Evolutionary conservation across 768 basidiomycete species (phyloP).

Genomic region (Pleurotus citrinopileatus): DNA sequence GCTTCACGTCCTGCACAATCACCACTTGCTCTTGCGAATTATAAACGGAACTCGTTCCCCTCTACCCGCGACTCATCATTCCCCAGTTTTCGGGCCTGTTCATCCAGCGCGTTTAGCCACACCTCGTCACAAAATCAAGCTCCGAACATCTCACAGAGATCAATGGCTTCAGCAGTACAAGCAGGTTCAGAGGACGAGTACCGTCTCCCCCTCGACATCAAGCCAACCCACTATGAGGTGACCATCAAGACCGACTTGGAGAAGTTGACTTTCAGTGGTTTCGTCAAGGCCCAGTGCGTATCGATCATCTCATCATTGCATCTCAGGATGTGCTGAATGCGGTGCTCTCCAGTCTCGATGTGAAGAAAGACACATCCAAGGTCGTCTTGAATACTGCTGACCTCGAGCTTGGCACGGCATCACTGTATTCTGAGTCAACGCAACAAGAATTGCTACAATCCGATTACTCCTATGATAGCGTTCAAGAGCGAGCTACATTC

Average conservation of each 20-base stretch:
- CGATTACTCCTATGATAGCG: conserved; percentile 52
- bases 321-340: conserved; percentile 1
- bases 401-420: conserved; percentile 55
- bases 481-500: conserved; percentile 64
- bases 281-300: conserved; percentile 66
- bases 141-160: conserved; percentile 15
- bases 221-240: conserved; percentile 76
- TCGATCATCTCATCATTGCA: not conserved
- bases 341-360: conserved; percentile 50
- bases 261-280: conserved; percentile 71
- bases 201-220: conserved; percentile 66
- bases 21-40: not conserved
- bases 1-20: too few species aligned
- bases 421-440: conserved; percentile 53
- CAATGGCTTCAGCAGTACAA: conserved; percentile 25
- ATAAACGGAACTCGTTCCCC: not conserved
- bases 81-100: not conserved
- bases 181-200: conserved; percentile 33
- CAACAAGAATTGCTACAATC: conserved; percentile 43
- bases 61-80: not conserved
- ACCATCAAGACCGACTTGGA: conserved; percentile 81
- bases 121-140: conserved; percentile 17
- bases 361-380: conserved; percentile 56
- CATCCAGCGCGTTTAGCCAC: not conserved
- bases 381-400: conserved; percentile 66